These are phyloP conservation scores for Choanephora cucurbitarum DNA, from an alignment of 371 early-diverging fungal genomes.

Conservation along the genomic window DNA sequence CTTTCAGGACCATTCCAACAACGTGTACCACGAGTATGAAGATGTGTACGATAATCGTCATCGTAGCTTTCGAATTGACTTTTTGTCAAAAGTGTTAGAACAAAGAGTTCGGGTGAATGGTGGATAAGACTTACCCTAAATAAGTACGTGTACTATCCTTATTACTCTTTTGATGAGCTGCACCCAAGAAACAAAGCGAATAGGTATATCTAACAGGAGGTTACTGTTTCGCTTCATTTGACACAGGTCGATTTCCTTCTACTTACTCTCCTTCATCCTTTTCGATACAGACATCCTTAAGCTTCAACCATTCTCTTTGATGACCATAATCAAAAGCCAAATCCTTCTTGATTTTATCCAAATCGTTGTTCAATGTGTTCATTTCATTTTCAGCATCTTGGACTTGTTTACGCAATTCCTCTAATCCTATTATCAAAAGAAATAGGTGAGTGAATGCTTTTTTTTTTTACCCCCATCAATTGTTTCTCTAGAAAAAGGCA, in stretches of 20 bases:
- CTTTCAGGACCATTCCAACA: conserved; percentile 97
- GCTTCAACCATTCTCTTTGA: conserved; percentile 59
- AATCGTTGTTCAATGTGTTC: conserved; percentile 29
- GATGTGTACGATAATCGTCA: conserved; percentile 54
- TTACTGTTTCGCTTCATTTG: not conserved
- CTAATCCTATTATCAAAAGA: conserved; percentile 30
- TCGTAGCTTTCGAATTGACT: conserved; percentile 41
- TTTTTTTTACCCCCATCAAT: too few relatives aligned
- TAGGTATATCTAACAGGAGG: conserved; percentile 70
- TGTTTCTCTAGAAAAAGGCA: not conserved
- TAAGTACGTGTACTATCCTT: conserved; percentile 54
- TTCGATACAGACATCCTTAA: conserved; percentile 71
- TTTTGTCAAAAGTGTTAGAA: too few relatives aligned
- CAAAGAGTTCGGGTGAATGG: too few relatives aligned
- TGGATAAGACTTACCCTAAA: conserved; percentile 71
- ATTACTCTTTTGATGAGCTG: conserved; percentile 72
- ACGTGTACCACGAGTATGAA: conserved; percentile 69
- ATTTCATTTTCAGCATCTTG: conserved; percentile 46
- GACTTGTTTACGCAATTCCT: conserved; percentile 35
- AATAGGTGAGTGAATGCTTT: too few relatives aligned
- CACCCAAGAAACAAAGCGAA: conserved; percentile 80
- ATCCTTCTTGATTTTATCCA: conserved; percentile 44
- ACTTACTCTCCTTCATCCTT: conserved; percentile 76
- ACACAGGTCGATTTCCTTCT: not conserved
- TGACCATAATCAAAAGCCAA: conserved; percentile 63